Evolutionary conservation across 345 rosid species (phyloP), one percentile per base, ranked within the genome.

Genomic region (Melaleuca quinquenervia): DNA sequence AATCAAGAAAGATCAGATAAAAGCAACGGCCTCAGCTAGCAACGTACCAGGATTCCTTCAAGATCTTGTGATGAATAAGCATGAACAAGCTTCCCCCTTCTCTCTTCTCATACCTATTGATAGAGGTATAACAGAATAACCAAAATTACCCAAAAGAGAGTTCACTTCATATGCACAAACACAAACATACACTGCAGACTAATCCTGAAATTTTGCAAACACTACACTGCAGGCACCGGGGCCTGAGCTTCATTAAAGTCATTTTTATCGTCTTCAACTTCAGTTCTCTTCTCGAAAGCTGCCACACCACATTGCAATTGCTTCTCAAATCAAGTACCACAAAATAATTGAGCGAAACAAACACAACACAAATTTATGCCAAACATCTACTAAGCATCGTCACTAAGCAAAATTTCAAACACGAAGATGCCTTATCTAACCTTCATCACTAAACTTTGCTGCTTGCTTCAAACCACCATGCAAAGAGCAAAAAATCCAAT

Each of bases 1-100:
- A 7, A 52, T 85, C 41, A 21, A 41, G 11, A 56, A 58, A 26
- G 14, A 78, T 58, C 18, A 22, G 13, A 49, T 29, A 45, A 27
- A 64, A 83, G 29, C 10, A 15, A 52, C 49, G 5, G 11, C 78
- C 62, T 26, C 16, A n/a, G 48, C 44, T 64, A 50, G 84, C 58
- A 75, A 89, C 96, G 89, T 92, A 97, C 99, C 62, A 97, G 90
- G 89, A 97, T 97, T 87, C 99, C 99, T 89, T 93, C 95, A 87
- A 97, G 98, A 91, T 97, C 99, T 87, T 93, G 93, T 5, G 93
- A 90, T 45, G 99, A 93, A 91, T 96, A 97, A 45, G 94, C 90
- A 82, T 88, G 90, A 48, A 96, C 99, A 90, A 88, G 94, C 94
- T 97, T 97, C 88, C 96, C 99, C 90, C 92, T 90, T 97, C 99